A percentile compares a stretch with the other conserved stretches of the same genome.
These are phyloP conservation scores for Fusarium udum DNA, from an alignment of 2,329 filamentous ascomycete genomes.

Conservation along the genomic window DNA sequence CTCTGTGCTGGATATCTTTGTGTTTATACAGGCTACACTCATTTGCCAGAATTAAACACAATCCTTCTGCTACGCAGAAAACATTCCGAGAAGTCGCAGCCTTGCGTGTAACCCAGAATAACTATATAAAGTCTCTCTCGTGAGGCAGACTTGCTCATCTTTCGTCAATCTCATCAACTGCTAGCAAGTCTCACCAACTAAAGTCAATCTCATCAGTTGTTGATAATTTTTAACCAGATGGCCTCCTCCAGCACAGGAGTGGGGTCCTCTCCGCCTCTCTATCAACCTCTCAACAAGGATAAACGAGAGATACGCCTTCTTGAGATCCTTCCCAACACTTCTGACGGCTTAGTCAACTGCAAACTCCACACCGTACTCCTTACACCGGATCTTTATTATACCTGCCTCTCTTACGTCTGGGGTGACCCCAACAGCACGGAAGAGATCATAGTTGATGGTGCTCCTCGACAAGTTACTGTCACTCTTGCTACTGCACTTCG, in stretches of 20 bases:
- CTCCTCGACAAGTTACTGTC: background rate
- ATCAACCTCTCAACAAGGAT: background rate
- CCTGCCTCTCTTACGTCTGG: background rate
- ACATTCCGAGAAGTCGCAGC: background rate
- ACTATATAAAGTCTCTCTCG: background rate
- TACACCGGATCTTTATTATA: background rate
- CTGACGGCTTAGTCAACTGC: background rate
- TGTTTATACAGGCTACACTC: background rate
- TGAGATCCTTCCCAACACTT: background rate
- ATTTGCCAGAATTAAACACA: background rate
- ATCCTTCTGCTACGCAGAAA: background rate
- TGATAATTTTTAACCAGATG: background rate
- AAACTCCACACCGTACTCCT: background rate
- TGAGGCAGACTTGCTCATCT: fast-evolving
- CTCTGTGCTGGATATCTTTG: background rate
- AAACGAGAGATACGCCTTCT: background rate
- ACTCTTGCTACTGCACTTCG: background rate
- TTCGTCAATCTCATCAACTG: background rate
- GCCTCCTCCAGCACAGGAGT: background rate
- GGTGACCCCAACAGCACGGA: background rate
- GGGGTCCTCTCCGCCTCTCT: background rate
- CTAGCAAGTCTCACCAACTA: background rate
- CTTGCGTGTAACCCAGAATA: fast-evolving
- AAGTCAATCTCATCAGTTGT: too few relatives aligned
- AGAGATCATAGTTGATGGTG: background rate